Evolutionary conservation across 768 basidiomycete species (phyloP).

Genomic region (Psilocybe subaeruginosa): DNA sequence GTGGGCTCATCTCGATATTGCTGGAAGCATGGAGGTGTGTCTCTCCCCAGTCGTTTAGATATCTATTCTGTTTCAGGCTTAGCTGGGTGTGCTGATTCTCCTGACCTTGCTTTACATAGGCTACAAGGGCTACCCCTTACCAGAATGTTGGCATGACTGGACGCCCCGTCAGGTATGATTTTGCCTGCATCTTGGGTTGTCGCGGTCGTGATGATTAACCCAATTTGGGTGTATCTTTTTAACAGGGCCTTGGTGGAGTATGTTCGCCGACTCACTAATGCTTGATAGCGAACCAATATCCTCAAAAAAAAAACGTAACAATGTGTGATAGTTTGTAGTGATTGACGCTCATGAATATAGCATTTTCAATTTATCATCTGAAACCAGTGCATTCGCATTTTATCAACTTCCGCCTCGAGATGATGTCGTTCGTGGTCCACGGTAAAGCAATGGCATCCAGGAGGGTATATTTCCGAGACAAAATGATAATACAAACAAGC

Average conservation of each 20-base stretch:
- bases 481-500: background rate
- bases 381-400: background rate
- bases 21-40: constrained; percentile 71
- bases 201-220: background rate
- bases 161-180: constrained; percentile 69
- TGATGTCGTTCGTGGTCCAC: too few relatives aligned
- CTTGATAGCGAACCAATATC: constrained; percentile 15
- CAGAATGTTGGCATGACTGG: constrained; percentile 81
- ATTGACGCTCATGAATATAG: background rate
- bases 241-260: constrained; percentile 43
- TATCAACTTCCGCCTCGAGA: background rate
- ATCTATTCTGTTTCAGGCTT: background rate
- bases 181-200: background rate
- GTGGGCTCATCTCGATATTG: constrained; percentile 92
- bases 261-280: constrained; percentile 35
- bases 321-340: background rate
- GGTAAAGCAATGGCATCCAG: too few relatives aligned
- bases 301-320: background rate
- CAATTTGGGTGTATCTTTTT: background rate
- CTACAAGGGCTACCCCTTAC: constrained; percentile 59
- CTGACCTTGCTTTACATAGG: constrained; percentile 10
- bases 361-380: background rate
- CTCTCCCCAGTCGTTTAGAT: background rate
- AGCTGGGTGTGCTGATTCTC: too few relatives aligned
- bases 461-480: background rate